Base-by-base conservation (phyloP, 371 early-diverging fungal genomes). In the Blakeslea trispora region DNA sequence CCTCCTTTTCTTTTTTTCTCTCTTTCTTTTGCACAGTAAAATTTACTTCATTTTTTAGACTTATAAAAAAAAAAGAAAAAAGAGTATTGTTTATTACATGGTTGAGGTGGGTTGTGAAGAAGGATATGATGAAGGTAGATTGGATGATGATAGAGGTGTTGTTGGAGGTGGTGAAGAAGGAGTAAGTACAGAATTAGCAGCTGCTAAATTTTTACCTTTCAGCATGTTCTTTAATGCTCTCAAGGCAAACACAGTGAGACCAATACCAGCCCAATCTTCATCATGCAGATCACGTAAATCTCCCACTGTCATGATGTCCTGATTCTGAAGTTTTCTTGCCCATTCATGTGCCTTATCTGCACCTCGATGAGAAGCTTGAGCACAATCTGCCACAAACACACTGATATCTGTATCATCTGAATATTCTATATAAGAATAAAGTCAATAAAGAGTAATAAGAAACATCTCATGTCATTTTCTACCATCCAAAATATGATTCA, bases 231-330 rank as follows among this genome's bases (percentile, higher is more conserved):
- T 91, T 54, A 94, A 75, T 5, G 92, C 91, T 45, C 96, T 82
- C 22, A 82, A 68, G 3, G 94, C 91, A 82, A 94, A 94, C 4
- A 95, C 93, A 3, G 95, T 93, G 55, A 95, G 70, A 2, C 87
- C 88, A 45, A 86, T 75, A 28, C 77, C 80, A 22, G 75, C 69
- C 92, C 92, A 91, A 62, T 91, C 92, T 50, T 87, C 86, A 50
- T 91, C 91, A 39, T 83, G 83, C 15, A 91, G 62, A 42, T 87
- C 88, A 23, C 87, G 79, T 44, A 91, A 69, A 63, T 91, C 91
- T 1, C 90, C 92, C 7, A 91, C 88, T 0, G 90, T 90, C 84
- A 90, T 82, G 53, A 91, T 80, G 61, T 91, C 92, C 64, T 91
- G 90, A 35, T 76, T 65, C 54, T 88, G 79, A 34, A 91, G 71